A percentile compares a stretch with the other conserved stretches of the same genome.
Conservation (phyloP, 805 yeast species). For the Zygotorulaspora danielsina region DNA sequence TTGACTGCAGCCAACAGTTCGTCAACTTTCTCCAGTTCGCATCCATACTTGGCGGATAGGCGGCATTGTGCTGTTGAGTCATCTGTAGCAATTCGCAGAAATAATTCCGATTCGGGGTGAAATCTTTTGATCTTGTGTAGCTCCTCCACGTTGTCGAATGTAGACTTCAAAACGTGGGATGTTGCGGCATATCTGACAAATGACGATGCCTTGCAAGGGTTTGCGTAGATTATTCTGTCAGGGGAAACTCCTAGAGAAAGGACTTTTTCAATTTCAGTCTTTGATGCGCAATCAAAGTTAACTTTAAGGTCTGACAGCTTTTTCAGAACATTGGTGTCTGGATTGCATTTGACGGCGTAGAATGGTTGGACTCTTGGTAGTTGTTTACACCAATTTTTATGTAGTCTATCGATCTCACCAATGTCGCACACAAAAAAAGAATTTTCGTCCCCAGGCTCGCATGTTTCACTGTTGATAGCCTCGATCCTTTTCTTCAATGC, state of each 20-base stretch:
- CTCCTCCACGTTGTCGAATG: conserved; percentile 88
- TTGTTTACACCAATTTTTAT: conserved; percentile 54
- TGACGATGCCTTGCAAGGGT: conserved; percentile 89
- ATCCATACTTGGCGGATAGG: conserved; percentile 85
- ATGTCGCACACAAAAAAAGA: conserved; percentile 87
- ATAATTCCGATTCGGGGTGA: conserved; percentile 66
- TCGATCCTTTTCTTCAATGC: conserved; percentile 42
- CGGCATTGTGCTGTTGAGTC: conserved; percentile 85
- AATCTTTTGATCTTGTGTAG: conserved; percentile 61
- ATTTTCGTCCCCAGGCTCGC: conserved; percentile 74
- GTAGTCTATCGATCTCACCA: conserved; percentile 62
- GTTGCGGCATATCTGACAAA: conserved; percentile 68
- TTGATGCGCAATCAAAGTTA: conserved; percentile 91
- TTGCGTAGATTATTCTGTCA: conserved; percentile 76
- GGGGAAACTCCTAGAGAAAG: conserved; percentile 61
- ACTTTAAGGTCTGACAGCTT: conserved; percentile 59
- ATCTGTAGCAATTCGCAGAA: conserved; percentile 83
- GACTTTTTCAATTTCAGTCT: conserved; percentile 69
- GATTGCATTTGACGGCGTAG: conserved; percentile 94
- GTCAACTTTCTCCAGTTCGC: conserved; percentile 52
- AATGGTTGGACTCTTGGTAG: conserved; percentile 80
- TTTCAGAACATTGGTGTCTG: conserved; percentile 55
- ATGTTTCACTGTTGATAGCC: conserved; percentile 49
- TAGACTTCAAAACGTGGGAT: conserved; percentile 60
- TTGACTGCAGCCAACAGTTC: conserved; percentile 58